phyloP scores from a whole-genome alignment of 371 early-diverging fungal species.

The Lichtheimia corymbifera region DNA sequence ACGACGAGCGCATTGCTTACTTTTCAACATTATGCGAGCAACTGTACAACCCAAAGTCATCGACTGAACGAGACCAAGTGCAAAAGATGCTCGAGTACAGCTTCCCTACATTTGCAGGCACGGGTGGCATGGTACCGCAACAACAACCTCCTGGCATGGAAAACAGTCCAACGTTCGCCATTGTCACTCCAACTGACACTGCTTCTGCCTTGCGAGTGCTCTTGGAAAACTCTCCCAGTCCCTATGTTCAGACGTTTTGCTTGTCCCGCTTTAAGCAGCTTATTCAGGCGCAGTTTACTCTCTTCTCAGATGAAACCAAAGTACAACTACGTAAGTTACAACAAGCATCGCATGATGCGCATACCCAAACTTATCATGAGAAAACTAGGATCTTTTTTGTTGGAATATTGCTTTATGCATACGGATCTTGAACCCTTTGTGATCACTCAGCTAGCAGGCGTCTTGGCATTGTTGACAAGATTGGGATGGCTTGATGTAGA shows the following conservation, averaged over 20 bases:
- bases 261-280: slow-evolving; percentile 68
- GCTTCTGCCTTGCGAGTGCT: slow-evolving; percentile 68
- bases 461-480: slow-evolving; percentile 77
- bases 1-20: slow-evolving; percentile 36
- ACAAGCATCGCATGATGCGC: neutral
- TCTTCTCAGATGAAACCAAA: slow-evolving; percentile 64
- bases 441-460: slow-evolving; percentile 63
- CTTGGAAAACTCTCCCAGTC: slow-evolving; percentile 67
- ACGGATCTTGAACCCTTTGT: slow-evolving; percentile 68
- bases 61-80: slow-evolving; percentile 63
- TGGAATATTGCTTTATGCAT: slow-evolving; percentile 67
- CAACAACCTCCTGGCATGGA: slow-evolving; percentile 31
- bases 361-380: neutral
- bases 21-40: slow-evolving; percentile 49
- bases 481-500: slow-evolving; percentile 82
- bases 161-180: slow-evolving; percentile 37
- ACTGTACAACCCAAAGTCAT: slow-evolving; percentile 60
- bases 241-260: slow-evolving; percentile 75
- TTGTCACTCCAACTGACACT: slow-evolving; percentile 72
- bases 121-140: slow-evolving; percentile 39
- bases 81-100: slow-evolving; percentile 75
- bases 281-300: slow-evolving; percentile 70
- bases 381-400: slow-evolving; percentile 57
- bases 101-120: slow-evolving; percentile 79
- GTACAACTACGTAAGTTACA: slow-evolving; percentile 61